These are phyloP conservation scores for Chlorella sp. DNA, from an alignment of 139 green algal genomes.

Conservation along the genomic window DNA sequence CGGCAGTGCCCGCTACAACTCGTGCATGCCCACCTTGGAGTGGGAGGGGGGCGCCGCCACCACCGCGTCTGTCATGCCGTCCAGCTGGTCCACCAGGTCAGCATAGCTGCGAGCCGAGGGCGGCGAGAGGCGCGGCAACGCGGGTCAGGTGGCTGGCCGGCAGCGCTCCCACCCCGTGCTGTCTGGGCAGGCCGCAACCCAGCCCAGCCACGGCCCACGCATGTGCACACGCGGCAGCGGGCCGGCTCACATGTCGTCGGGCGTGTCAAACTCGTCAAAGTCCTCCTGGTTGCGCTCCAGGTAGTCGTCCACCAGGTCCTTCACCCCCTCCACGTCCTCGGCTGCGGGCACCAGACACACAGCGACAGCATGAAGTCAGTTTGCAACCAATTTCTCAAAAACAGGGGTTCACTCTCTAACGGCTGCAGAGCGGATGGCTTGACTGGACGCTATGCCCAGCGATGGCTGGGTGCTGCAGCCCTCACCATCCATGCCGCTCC, in stretches of 20 bases:
- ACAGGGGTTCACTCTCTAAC: too few relatives aligned
- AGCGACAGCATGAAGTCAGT: background rate
- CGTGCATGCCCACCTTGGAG: constrained; percentile 1
- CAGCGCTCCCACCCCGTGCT: background rate
- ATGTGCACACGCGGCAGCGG: background rate
- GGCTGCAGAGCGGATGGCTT: too few relatives aligned
- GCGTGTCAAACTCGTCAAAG: constrained; percentile 76
- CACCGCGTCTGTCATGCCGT: constrained; percentile 65
- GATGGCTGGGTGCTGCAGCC: background rate
- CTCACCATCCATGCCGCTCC: background rate
- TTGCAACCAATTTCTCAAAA: too few relatives aligned
- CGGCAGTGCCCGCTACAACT: background rate
- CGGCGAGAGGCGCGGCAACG: background rate
- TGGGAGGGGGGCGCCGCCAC: constrained; percentile 53
- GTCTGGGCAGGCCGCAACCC: too few relatives aligned
- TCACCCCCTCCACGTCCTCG: constrained; percentile 80
- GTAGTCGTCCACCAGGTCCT: constrained; percentile 92
- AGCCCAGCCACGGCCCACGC: background rate
- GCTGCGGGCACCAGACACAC: constrained; percentile 12
- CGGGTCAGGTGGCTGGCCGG: background rate
- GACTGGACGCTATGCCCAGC: too few relatives aligned
- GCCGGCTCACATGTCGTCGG: constrained; percentile 46
- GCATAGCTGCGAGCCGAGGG: constrained; percentile 73
- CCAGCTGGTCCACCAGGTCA: constrained; percentile 72
- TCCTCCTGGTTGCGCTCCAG: constrained; percentile 79